These are phyloP conservation scores for Myochromella boudieri DNA, from an alignment of 768 basidiomycete genomes.

Conservation along the genomic window DNA sequence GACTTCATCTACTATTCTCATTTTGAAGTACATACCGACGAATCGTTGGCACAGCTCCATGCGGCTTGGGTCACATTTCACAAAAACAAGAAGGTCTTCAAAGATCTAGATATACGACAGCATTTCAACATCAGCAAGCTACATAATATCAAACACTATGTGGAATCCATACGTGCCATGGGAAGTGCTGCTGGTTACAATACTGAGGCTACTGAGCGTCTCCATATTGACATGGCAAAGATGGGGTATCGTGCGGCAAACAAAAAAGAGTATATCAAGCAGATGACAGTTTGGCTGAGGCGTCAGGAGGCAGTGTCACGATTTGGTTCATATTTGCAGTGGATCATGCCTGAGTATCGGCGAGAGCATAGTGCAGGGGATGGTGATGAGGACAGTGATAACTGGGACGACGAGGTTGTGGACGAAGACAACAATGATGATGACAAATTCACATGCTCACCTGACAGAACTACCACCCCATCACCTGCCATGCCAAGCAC, in stretches of 20 bases:
- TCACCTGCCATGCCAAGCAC: background rate
- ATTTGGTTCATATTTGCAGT: background rate
- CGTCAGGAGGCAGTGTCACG: background rate
- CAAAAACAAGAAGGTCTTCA: conserved; percentile 28
- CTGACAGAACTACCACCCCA: background rate
- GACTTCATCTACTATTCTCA: conserved; percentile 31
- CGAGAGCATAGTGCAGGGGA: background rate
- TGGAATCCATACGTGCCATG: conserved; percentile 22
- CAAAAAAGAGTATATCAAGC: too few relatives aligned
- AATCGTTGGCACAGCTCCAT: conserved; percentile 23
- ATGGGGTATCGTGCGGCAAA: conserved; percentile 27
- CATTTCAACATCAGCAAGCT: conserved; percentile 42
- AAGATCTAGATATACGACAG: conserved; percentile 19
- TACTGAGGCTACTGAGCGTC: too few relatives aligned
- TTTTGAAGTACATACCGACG: conserved; percentile 23
- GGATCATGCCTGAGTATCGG: background rate
- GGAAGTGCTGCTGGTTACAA: conserved; percentile 29
- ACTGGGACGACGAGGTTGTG: background rate
- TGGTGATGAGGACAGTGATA: background rate
- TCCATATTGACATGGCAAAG: conserved; percentile 32
- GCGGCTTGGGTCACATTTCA: conserved; percentile 27
- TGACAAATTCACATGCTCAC: background rate
- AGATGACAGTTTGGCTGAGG: conserved; percentile 27
- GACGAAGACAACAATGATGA: background rate
- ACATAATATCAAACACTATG: too few relatives aligned